These are phyloP conservation scores for Acanthamoeba triangularis DNA, from an alignment of 208 protist genomes.

Conservation along the genomic window DNA sequence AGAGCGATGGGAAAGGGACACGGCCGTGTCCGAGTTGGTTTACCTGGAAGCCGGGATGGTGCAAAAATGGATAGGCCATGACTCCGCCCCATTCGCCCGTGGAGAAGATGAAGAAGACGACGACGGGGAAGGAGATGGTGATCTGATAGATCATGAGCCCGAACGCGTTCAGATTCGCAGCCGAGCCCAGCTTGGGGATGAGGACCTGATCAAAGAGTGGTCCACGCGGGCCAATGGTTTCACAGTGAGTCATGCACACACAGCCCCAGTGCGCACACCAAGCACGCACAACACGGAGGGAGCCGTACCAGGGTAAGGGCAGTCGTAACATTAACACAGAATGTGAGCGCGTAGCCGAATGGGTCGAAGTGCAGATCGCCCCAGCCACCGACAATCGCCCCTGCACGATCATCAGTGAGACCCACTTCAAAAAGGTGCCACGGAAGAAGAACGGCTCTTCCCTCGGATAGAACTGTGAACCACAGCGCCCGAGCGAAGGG, in stretches of 20 bases:
- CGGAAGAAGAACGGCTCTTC: neutral
- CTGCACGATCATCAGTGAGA: neutral
- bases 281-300: too few relatives aligned
- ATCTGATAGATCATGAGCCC: conserved; percentile 53
- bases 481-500: too few relatives aligned
- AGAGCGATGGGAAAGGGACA: too few relatives aligned
- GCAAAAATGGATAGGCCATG: neutral
- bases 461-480: too few relatives aligned
- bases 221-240: neutral
- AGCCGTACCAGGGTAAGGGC: neutral
- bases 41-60: neutral
- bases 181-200: conserved; percentile 21
- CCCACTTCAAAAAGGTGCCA: neutral
- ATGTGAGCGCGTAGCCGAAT: conserved; percentile 22
- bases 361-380: conserved; percentile 21
- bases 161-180: neutral
- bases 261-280: neutral
- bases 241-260: too few relatives aligned
- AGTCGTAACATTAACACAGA: conserved; percentile 1
- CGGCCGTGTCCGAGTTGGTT: too few relatives aligned
- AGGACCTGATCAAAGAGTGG: neutral
- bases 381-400: conserved; percentile 37
- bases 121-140: conserved; percentile 19
- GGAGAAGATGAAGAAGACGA: neutral
- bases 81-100: neutral